Conservation (phyloP, 1,284 basidiomycete species). For the Leccinum solheimii region DNA sequence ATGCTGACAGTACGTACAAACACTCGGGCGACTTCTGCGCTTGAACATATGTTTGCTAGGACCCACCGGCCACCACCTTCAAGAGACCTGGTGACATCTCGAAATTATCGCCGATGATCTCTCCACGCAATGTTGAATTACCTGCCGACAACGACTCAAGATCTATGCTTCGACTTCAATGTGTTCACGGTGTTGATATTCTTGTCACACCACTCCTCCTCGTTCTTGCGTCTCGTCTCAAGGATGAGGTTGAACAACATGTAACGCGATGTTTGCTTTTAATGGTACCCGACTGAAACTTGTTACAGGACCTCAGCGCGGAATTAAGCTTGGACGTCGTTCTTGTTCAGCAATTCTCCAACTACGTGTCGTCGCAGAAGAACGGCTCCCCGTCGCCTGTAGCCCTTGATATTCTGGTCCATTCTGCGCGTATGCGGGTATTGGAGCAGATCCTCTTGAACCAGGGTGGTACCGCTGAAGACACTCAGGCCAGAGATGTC, state of each 20-base stretch:
- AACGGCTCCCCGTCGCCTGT: background rate
- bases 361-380: constrained; percentile 24
- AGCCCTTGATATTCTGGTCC: constrained; percentile 26
- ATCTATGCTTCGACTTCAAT: constrained; percentile 30
- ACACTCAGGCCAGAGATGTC: constrained; percentile 20
- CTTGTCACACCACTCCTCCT: constrained; percentile 49
- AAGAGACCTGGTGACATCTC: constrained; percentile 5
- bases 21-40: background rate
- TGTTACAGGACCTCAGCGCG: constrained; percentile 39
- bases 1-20: constrained; percentile 31
- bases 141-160: background rate
- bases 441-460: constrained; percentile 28
- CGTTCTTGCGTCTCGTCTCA: constrained; percentile 38
- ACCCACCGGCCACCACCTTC: constrained; percentile 13
- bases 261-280: constrained; percentile 33
- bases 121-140: constrained; percentile 7
- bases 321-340: constrained; percentile 51
- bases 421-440: constrained; percentile 27
- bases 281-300: constrained; percentile 11
- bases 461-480: constrained; percentile 1
- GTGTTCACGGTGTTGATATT: constrained; percentile 37
- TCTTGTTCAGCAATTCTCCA: constrained; percentile 41
- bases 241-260: constrained; percentile 43
- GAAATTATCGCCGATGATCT: constrained; percentile 3
- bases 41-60: constrained; percentile 12